Evolutionary conservation across 805 yeast species (phyloP).

Genomic region (Priceomyces melissophilus): DNA sequence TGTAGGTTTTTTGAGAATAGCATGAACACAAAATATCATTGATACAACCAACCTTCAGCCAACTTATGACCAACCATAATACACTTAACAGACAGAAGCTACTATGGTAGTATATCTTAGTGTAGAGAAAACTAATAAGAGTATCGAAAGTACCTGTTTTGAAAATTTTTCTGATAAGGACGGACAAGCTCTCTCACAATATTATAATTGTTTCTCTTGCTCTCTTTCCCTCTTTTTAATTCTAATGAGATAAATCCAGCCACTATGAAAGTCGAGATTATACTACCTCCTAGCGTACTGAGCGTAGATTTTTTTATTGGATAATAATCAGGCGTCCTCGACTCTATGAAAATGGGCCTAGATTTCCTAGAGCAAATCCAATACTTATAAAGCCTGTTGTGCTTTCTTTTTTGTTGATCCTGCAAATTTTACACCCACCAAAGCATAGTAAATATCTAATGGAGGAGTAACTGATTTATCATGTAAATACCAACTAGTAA

Average conservation of each 20-base stretch:
- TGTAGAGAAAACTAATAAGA: conserved; percentile 4
- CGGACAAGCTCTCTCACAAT: conserved; percentile 7
- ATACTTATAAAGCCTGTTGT: conserved; percentile 11
- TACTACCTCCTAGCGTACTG: conserved; percentile 11
- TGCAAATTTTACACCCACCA: conserved; percentile 15
- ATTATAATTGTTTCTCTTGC: conserved; percentile 1
- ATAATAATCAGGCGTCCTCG: conserved; percentile 10
- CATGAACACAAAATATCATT: too few species aligned
- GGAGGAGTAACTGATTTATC: conserved; percentile 12
- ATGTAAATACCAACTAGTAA: conserved; percentile 23
- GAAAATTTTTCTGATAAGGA: conserved; percentile 12
- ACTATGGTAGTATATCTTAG: too few species aligned
- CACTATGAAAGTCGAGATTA: conserved; percentile 6
- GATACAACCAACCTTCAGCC: too few species aligned
- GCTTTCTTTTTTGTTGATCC: too few species aligned
- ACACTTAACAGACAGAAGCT: too few species aligned
- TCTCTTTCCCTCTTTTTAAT: conserved; percentile 9
- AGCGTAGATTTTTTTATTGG: conserved; percentile 14
- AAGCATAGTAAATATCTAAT: conserved; percentile 11
- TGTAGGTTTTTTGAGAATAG: too few species aligned
- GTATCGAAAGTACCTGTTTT: conserved; percentile 13
- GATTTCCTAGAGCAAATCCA: conserved; percentile 14
- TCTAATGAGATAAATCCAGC: conserved; percentile 8
- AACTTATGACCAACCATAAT: too few species aligned
- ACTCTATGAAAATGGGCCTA: conserved; percentile 11